These are phyloP conservation scores for Fusarium globosum DNA, from an alignment of 2,329 filamentous ascomycete species.

Conservation along the genomic window DNA sequence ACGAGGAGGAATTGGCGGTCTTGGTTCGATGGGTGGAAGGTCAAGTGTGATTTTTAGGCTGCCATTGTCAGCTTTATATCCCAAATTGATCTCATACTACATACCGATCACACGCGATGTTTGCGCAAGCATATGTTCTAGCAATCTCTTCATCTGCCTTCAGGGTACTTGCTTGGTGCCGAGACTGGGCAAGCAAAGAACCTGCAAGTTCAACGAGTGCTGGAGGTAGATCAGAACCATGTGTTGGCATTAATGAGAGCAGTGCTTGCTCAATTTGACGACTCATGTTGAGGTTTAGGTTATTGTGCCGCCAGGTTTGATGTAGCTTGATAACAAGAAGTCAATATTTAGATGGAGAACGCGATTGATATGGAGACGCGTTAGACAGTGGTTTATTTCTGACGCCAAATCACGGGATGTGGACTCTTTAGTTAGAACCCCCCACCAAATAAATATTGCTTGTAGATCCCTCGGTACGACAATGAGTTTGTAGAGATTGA, in stretches of 20 bases:
- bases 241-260: constrained; percentile 78
- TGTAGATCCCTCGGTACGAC: constrained; percentile 20
- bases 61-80: neutral
- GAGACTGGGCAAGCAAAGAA: constrained; percentile 83
- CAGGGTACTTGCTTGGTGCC: constrained; percentile 78
- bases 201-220: constrained; percentile 77
- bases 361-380: constrained; percentile 25
- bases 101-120: constrained; percentile 89
- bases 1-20: constrained; percentile 80
- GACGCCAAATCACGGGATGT: constrained; percentile 37
- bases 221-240: constrained; percentile 73
- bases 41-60: constrained; percentile 81
- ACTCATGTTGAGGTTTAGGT: constrained; percentile 66
- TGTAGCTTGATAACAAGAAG: neutral
- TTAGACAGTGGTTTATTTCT: neutral
- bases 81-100: neutral
- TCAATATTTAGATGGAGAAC: constrained; percentile 12
- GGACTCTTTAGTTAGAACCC: constrained; percentile 1
- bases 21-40: constrained; percentile 79
- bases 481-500: constrained; percentile 8
- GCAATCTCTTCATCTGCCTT: constrained; percentile 90
- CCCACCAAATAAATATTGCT: constrained; percentile 19
- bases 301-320: neutral
- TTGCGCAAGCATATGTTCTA: constrained; percentile 84
- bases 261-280: constrained; percentile 79